A percentile compares a stretch with the other conserved stretches of the same genome.
phyloP scores from a whole-genome alignment of 495 filamentous ascomycete species.

The Polyplosphaeria fusca region DNA sequence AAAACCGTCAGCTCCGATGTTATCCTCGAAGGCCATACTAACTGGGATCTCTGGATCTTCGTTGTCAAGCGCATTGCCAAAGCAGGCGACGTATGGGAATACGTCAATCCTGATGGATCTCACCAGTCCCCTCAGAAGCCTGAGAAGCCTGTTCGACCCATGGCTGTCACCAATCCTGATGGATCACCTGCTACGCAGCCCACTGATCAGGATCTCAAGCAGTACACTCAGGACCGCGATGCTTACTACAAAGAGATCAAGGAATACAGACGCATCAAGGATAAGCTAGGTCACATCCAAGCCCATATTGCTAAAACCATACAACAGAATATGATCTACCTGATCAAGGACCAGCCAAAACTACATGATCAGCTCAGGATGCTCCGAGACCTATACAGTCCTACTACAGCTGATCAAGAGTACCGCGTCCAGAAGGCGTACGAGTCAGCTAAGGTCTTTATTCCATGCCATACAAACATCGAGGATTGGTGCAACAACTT shows the following conservation, averaged over 20 bases:
- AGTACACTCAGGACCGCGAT: neutral
- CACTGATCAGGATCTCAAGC: too few relatives aligned
- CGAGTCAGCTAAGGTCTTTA: slow-evolving; percentile 3
- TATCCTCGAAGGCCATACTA: too few relatives aligned
- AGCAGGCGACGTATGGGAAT: too few relatives aligned
- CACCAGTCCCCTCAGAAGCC: too few relatives aligned
- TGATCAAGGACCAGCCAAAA: neutral
- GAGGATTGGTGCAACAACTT: slow-evolving; percentile 8
- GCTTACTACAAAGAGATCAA: slow-evolving; percentile 1
- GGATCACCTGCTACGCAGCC: too few relatives aligned
- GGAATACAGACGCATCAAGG: neutral
- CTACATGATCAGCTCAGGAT: slow-evolving; percentile 3
- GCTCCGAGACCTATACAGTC: neutral
- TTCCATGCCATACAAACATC: neutral
- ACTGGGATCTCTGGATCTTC: too few relatives aligned
- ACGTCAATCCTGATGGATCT: too few relatives aligned
- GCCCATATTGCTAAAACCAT: neutral
- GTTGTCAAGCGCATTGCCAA: too few relatives aligned
- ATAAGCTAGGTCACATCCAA: neutral
- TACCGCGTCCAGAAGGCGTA: slow-evolving; percentile 2
- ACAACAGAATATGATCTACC: neutral
- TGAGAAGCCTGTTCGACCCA: neutral
- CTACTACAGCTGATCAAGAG: neutral
- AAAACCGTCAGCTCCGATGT: too few relatives aligned
- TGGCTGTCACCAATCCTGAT: too few relatives aligned